These are phyloP conservation scores for Coccomyxa sp. DNA, from an alignment of 139 green algal species.

Conservation along the genomic window DNA sequence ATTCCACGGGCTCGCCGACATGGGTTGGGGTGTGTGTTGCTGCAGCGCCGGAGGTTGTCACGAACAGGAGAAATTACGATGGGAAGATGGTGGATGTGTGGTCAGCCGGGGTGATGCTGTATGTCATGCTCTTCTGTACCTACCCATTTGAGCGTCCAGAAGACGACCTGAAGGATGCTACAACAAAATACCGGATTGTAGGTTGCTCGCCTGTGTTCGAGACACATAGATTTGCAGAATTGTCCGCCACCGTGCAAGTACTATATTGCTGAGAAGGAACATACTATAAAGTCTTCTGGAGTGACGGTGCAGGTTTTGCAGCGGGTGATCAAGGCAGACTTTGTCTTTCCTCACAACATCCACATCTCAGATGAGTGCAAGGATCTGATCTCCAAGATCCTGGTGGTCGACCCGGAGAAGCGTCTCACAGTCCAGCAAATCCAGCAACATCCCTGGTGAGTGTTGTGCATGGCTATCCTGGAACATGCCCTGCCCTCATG, in stretches of 20 bases:
- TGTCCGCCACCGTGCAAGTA: no score
- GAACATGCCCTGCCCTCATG: no score
- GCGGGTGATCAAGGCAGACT: neutral
- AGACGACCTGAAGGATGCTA: neutral
- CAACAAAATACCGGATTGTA: neutral
- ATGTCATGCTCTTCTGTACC: slow-evolving; percentile 69
- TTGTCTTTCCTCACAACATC: neutral
- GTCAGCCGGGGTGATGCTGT: slow-evolving; percentile 71
- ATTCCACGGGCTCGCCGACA: neutral
- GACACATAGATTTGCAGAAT: no score
- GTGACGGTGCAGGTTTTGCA: neutral
- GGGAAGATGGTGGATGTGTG: slow-evolving; percentile 51
- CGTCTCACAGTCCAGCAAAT: slow-evolving; percentile 65
- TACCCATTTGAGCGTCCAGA: slow-evolving; percentile 49
- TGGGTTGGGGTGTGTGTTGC: neutral
- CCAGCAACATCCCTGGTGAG: slow-evolving; percentile 64
- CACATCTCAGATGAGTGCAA: slow-evolving; percentile 6
- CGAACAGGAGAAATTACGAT: slow-evolving; percentile 34
- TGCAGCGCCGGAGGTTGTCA: slow-evolving; percentile 35
- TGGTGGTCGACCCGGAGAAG: slow-evolving; percentile 49
- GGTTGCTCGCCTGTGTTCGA: no score
- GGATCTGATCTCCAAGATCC: slow-evolving; percentile 62
- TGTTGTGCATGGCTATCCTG: neutral
- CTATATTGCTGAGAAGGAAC: no score
- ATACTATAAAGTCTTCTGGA: no score